Conservation (phyloP, 148 eudicot genomes). For the Limonium bicolor region DNA sequence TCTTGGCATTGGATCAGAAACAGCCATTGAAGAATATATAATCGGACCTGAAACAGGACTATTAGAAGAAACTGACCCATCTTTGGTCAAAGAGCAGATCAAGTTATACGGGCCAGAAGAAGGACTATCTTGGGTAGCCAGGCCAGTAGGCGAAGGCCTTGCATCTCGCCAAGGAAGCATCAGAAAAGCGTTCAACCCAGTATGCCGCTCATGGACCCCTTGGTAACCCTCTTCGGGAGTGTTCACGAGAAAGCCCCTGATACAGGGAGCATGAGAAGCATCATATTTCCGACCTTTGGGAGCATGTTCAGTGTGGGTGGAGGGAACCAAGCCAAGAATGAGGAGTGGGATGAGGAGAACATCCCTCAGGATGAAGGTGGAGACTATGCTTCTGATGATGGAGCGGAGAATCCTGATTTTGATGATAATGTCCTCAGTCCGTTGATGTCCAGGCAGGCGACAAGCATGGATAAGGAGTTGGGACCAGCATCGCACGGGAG, state of each 20-base stretch:
- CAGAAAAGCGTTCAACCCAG: constrained; percentile 11
- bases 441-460: constrained; percentile 35
- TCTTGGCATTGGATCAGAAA: constrained; percentile 37
- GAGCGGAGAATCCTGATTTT: constrained; percentile 13
- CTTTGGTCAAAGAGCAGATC: constrained; percentile 21
- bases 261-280: constrained; percentile 51
- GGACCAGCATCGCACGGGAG: constrained; percentile 29
- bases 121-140: constrained; percentile 47
- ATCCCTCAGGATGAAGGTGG: constrained; percentile 21
- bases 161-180: constrained; percentile 50
- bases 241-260: constrained; percentile 45
- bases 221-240: constrained; percentile 47
- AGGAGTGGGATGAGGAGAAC: constrained; percentile 56
- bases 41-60: constrained; percentile 30
- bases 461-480: constrained; percentile 30
- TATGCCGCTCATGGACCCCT: constrained; percentile 31
- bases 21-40: constrained; percentile 38
- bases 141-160: constrained; percentile 41
- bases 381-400: constrained; percentile 26
- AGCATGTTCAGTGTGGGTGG: constrained; percentile 57
- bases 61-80: constrained; percentile 20
- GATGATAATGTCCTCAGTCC: constrained; percentile 34
- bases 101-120: constrained; percentile 37
- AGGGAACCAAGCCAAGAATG: constrained; percentile 34
- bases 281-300: constrained; percentile 43